Evolutionary conservation across 2,329 filamentous ascomycete species (phyloP).

Genomic region (Aspergillus ruber): DNA sequence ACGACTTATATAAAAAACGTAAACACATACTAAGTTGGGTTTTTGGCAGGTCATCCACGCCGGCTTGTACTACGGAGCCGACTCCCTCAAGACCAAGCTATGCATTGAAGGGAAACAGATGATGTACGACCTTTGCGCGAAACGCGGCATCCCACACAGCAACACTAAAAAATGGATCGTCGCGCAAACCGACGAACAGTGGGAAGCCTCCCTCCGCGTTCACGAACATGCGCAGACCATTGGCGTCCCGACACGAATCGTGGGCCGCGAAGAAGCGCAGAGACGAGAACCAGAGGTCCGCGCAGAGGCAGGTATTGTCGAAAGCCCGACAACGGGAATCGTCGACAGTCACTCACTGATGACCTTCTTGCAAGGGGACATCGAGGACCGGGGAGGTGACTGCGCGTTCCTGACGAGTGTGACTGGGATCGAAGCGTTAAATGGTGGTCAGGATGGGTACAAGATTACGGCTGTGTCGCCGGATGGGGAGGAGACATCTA

Average conservation of each 20-base stretch:
- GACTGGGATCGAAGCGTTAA: constrained; percentile 49
- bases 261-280: constrained; percentile 56
- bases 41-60: constrained; percentile 89
- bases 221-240: constrained; percentile 50
- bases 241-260: constrained; percentile 65
- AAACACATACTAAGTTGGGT: constrained; percentile 42
- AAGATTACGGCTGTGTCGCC: constrained; percentile 50
- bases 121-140: constrained; percentile 71
- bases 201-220: constrained; percentile 49
- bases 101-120: constrained; percentile 71
- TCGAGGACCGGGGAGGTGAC: constrained; percentile 71
- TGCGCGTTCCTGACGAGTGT: constrained; percentile 65
- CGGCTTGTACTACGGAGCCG: constrained; percentile 78
- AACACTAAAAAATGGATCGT: constrained; percentile 92
- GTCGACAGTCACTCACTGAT: constrained; percentile 82
- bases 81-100: constrained; percentile 72
- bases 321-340: constrained; percentile 33
- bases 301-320: not conserved
- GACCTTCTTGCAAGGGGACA: constrained; percentile 67
- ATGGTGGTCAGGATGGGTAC: constrained; percentile 59
- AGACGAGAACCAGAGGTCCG: constrained; percentile 66
- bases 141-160: constrained; percentile 60
- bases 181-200: constrained; percentile 69
- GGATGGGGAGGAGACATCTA: constrained; percentile 39
- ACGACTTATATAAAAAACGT: not conserved